phyloP scores from a whole-genome alignment of 208 protist species.

The Leishmania mexicana region DNA sequence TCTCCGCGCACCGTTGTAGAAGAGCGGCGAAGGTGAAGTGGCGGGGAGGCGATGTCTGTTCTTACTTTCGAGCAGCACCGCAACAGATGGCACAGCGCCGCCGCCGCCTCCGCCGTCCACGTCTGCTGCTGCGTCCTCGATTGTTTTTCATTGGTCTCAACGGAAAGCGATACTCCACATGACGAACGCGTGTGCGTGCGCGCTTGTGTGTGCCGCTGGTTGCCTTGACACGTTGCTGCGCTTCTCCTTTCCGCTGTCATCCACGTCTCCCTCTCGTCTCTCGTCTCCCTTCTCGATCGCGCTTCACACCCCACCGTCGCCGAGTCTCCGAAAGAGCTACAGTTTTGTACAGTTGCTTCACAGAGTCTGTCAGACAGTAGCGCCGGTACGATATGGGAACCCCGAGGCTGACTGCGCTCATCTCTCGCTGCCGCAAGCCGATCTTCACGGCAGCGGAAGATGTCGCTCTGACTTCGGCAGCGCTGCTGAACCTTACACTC shows the following conservation, averaged over 20 bases:
- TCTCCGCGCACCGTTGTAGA: not conserved
- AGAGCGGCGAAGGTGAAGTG: not conserved
- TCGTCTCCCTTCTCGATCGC: not conserved
- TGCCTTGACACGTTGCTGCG: not conserved
- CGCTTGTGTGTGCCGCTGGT: not conserved
- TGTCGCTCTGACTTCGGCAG: conserved; percentile 31
- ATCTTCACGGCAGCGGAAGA: conserved; percentile 50
- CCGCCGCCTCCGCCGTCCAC: not conserved
- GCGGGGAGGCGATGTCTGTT: not conserved
- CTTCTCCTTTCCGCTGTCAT: conserved; percentile 3
- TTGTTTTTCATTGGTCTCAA: not conserved
- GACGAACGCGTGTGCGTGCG: not conserved
- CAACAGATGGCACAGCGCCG: not conserved
- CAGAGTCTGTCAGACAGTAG: not conserved
- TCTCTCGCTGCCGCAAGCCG: conserved; percentile 26
- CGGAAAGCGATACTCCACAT: not conserved
- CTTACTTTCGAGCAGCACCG: not conserved
- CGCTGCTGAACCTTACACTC: conserved; percentile 48
- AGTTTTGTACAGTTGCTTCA: not conserved
- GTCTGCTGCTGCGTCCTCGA: not conserved
- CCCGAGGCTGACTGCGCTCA: conserved; percentile 11
- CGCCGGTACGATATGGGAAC: not conserved
- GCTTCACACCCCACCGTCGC: not conserved
- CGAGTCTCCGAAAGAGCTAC: not conserved
- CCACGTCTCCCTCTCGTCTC: not conserved